These are phyloP conservation scores for Phytophthora agathidicida DNA, from an alignment of 352 stramenopile species.

Conservation along the genomic window DNA sequence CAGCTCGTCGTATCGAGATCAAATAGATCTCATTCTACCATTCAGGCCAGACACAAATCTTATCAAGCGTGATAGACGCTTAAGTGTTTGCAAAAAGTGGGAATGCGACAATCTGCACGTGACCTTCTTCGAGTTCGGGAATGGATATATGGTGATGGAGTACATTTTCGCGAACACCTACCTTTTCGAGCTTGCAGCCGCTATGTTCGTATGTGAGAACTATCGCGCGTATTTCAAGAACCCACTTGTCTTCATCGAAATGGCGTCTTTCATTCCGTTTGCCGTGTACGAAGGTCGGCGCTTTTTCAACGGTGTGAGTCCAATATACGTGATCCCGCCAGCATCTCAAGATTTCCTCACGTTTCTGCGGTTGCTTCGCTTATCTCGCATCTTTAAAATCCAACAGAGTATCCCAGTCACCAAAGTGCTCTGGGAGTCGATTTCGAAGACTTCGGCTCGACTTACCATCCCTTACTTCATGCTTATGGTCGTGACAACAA, in stretches of 20 bases:
- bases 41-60: constrained; percentile 62
- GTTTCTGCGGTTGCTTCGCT: constrained; percentile 58
- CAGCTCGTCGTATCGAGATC: constrained; percentile 21
- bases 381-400: constrained; percentile 82
- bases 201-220: constrained; percentile 46
- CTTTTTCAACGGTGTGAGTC: constrained; percentile 35
- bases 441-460: constrained; percentile 80
- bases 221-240: constrained; percentile 67
- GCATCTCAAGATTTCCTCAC: constrained; percentile 68
- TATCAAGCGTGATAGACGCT: constrained; percentile 31
- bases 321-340: constrained; percentile 72
- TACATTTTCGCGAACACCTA: constrained; percentile 77
- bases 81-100: constrained; percentile 76
- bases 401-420: constrained; percentile 82
- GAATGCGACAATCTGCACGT: constrained; percentile 79
- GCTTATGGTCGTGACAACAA: constrained; percentile 74
- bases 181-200: constrained; percentile 56
- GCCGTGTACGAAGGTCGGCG: constrained; percentile 59
- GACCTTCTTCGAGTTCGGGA: constrained; percentile 72
- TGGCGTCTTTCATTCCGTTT: constrained; percentile 75
- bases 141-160: constrained; percentile 57
- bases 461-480: constrained; percentile 84
- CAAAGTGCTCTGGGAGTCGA: constrained; percentile 77
- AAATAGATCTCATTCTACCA: constrained; percentile 47
- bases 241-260: constrained; percentile 65